Evolutionary conservation across 225 moss, liverwort and hornwort species (phyloP), one percentile per base, ranked within the genome.

Genomic region (Polytrichum formosum): DNA sequence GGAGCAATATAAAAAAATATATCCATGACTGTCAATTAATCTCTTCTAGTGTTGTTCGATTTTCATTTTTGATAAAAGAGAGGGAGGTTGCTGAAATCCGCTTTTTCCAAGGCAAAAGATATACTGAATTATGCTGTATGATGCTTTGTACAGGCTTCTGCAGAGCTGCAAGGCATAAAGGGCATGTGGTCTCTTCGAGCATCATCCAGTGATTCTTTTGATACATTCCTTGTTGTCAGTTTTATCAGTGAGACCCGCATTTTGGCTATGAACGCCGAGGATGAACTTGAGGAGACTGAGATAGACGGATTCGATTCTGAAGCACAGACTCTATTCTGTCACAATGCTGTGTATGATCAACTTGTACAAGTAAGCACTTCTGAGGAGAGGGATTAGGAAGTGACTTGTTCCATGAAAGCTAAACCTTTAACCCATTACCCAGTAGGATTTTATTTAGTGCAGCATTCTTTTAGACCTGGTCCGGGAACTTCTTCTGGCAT

Each of bases 101-200:
- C 37, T 37, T 37, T 37, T 37, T 37, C 10, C 2, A 37, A 37
- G 37, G 37, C 9, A 3, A 46, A 46, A 13, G 46, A 13, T 46
- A 46, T 46, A 46, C 46, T 46, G 46, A 46, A 46, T 13, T 13
- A 46, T 46, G 13, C 46, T 46, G 46, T 9, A 37, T 46, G 46
- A 13, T 46, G 46, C 46, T 74, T 56, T 56, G 26, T 87, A 73
- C 83, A 97, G 96, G 96, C 96, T 18, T 91, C 96, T 64, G 96
- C 92, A 67, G 96, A 97, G 78, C 87, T 97, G 67, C 96, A 97
- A 87, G 96, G 96, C 69, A 93, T 97, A 70, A 97, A 97, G 80
- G 96, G 96, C 75, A 97, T 97, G 92, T 97, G 96, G 96, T 97
- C 96, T 54, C 79, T 97, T 37, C 87, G 92, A 79, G 93, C 92